Evolutionary conservation across 2,329 filamentous ascomycete genomes (phyloP).

Genomic region (Alternaria tenuissima): DNA sequence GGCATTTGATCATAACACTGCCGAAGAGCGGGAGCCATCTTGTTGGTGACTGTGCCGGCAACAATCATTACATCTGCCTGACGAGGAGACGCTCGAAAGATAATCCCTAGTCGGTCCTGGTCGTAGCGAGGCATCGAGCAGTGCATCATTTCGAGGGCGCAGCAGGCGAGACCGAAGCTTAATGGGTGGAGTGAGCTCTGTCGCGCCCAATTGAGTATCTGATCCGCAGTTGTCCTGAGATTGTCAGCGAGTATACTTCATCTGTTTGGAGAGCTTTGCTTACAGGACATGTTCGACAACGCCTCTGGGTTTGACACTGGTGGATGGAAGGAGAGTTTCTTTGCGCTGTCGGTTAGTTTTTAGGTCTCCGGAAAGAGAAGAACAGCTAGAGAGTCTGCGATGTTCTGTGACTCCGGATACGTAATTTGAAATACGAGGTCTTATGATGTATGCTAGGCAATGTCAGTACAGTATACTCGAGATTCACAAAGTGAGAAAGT

Average conservation of each 20-base stretch:
- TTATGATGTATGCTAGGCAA: neutral
- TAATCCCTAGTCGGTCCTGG: constrained; percentile 87
- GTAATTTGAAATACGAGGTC: neutral
- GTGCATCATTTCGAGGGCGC: constrained; percentile 94
- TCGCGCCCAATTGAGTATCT: constrained; percentile 84
- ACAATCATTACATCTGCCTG: constrained; percentile 96
- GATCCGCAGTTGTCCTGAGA: constrained; percentile 76
- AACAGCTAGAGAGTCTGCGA: neutral
- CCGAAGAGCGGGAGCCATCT: constrained; percentile 90
- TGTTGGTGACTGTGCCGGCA: constrained; percentile 90
- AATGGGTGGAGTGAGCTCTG: constrained; percentile 89
- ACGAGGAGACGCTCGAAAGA: constrained; percentile 87
- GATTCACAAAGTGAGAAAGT: neutral
- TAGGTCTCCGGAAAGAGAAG: neutral
- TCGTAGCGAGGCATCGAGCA: constrained; percentile 88
- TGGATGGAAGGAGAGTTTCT: constrained; percentile 4
- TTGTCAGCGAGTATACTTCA: neutral
- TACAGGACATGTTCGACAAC: constrained; percentile 24
- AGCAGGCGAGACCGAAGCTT: constrained; percentile 89
- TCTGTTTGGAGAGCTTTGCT: neutral
- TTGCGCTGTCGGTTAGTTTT: neutral
- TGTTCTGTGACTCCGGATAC: rapidly evolving
- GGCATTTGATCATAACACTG: constrained; percentile 97
- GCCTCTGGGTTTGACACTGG: constrained; percentile 6
- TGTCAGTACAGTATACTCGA: neutral